These are phyloP conservation scores for Quercus alba DNA, from an alignment of 306 rosid genomes.

Conservation along the genomic window DNA sequence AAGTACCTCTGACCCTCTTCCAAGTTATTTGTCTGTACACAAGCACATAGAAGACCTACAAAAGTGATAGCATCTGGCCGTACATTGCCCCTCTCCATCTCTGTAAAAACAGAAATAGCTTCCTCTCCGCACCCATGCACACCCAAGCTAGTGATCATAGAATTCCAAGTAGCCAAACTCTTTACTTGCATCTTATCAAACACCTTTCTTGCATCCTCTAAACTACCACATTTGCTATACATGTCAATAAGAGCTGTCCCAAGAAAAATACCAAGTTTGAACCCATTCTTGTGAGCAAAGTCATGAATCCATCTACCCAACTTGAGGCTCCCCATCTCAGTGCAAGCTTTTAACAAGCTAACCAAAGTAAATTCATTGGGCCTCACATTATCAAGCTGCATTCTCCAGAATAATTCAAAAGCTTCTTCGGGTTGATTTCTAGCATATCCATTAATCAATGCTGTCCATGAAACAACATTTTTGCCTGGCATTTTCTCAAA, in stretches of 20 bases:
- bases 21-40: constrained; percentile 22
- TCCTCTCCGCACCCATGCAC: constrained; percentile 62
- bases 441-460: constrained; percentile 62
- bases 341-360: constrained; percentile 60
- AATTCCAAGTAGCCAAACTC: constrained; percentile 69
- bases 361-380: constrained; percentile 64
- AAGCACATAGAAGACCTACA: constrained; percentile 31
- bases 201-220: constrained; percentile 47
- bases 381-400: constrained; percentile 46
- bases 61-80: constrained; percentile 34
- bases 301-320: constrained; percentile 60
- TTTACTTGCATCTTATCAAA: constrained; percentile 43
- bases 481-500: constrained; percentile 57
- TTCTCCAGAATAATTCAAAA: constrained; percentile 53
- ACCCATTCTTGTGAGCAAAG: constrained; percentile 40
- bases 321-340: constrained; percentile 51
- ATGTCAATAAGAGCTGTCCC: constrained; percentile 71
- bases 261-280: constrained; percentile 43
- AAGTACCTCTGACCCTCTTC: constrained; percentile 17
- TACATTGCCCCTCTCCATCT: constrained; percentile 41
- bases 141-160: constrained; percentile 72
- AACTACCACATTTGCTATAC: constrained; percentile 71
- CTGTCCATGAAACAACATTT: constrained; percentile 74
- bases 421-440: constrained; percentile 44
- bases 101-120: constrained; percentile 41